Evolutionary conservation across 1,284 basidiomycete genomes (phyloP).

Genomic region (Ustilago loliicola): DNA sequence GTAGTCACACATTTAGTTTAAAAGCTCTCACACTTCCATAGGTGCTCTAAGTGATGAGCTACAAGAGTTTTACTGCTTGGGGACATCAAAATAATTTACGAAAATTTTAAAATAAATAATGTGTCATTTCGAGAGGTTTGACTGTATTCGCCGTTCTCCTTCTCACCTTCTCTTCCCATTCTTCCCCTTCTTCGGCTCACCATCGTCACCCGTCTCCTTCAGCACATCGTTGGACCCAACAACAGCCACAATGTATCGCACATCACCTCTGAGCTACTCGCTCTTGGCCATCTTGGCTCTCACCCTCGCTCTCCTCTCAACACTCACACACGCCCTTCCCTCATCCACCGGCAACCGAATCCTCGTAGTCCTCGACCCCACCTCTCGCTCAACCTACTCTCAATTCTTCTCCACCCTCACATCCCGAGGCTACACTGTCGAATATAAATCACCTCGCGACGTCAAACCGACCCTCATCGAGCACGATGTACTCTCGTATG

Average conservation of each 20-base stretch:
- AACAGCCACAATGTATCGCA: neutral
- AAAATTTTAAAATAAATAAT: too few species aligned
- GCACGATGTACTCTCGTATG: slow-evolving; percentile 62
- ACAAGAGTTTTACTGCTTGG: too few species aligned
- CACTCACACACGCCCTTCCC: slow-evolving; percentile 26
- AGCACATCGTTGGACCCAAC: neutral
- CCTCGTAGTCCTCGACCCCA: slow-evolving; percentile 57
- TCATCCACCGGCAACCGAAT: slow-evolving; percentile 62
- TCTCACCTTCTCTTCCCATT: neutral
- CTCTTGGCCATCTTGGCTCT: slow-evolving; percentile 11
- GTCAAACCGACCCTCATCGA: slow-evolving; percentile 46
- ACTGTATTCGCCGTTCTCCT: too few species aligned
- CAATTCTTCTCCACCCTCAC: slow-evolving; percentile 44
- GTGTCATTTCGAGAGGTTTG: too few species aligned
- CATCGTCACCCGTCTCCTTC: slow-evolving; percentile 5
- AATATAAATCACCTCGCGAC: slow-evolving; percentile 42
- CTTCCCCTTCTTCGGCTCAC: neutral
- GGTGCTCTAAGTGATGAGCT: too few species aligned
- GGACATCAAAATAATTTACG: too few species aligned
- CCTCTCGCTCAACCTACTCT: slow-evolving; percentile 35
- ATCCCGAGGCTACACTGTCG: slow-evolving; percentile 51
- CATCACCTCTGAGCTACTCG: neutral
- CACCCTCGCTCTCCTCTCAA: slow-evolving; percentile 23
- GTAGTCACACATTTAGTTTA: too few species aligned
- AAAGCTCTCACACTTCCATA: too few species aligned